These are phyloP conservation scores for Penicillium digitatum DNA, from an alignment of 2,329 filamentous ascomycete genomes.

Conservation along the genomic window DNA sequence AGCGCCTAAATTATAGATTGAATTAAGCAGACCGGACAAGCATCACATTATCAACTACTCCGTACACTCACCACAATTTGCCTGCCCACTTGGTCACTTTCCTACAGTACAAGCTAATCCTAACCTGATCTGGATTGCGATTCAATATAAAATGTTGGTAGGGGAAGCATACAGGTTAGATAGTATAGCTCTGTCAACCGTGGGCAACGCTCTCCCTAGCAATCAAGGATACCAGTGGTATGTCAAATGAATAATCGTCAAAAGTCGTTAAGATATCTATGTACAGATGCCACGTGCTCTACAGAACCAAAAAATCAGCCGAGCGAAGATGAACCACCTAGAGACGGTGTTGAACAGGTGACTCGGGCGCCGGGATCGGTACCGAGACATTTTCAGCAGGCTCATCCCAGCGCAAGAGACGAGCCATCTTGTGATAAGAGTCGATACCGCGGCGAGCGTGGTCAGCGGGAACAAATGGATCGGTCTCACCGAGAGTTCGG, in stretches of 20 bases:
- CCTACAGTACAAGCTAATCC: too few species aligned
- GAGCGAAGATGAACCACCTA: not conserved
- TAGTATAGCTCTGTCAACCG: not conserved
- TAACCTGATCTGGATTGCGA: not conserved
- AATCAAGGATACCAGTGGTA: not conserved
- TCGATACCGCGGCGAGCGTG: conserved; percentile 26
- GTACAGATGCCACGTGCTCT: not conserved
- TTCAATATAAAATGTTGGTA: not conserved
- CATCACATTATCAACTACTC: not conserved
- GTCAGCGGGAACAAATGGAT: conserved; percentile 22
- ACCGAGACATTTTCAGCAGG: not conserved
- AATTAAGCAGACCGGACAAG: not conserved
- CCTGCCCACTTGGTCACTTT: not conserved
- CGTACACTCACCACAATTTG: not conserved
- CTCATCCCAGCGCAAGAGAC: conserved; percentile 17
- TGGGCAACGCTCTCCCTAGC: not conserved
- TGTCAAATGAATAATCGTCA: not conserved
- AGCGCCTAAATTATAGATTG: conserved; percentile 30
- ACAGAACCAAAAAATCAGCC: not conserved
- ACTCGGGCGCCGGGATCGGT: conserved; percentile 4
- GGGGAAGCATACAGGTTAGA: not conserved
- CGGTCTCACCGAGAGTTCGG: conserved; percentile 23
- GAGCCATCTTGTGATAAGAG: conserved; percentile 23
- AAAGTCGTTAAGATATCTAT: not conserved
- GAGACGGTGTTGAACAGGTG: conserved; percentile 22